These are phyloP conservation scores for Brassica juncea DNA, from an alignment of 345 rosid genomes.

Conservation along the genomic window DNA sequence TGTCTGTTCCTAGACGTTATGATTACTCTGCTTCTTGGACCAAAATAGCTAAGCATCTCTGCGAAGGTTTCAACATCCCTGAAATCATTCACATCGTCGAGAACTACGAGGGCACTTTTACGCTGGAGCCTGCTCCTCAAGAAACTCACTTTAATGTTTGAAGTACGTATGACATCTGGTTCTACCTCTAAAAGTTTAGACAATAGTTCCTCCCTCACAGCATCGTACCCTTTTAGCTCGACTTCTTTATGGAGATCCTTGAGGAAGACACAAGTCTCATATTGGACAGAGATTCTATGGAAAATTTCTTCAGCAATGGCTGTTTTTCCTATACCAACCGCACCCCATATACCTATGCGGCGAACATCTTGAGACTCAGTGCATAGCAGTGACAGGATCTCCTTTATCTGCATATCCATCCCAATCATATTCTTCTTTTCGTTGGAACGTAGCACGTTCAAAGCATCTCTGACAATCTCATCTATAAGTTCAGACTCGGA, in stretches of 20 bases:
- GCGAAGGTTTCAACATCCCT: slow-evolving; percentile 22
- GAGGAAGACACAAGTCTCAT: slow-evolving; percentile 46
- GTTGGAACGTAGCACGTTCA: background rate
- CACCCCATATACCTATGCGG: slow-evolving; percentile 49
- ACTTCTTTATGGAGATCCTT: slow-evolving; percentile 38
- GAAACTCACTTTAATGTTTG: slow-evolving; percentile 12
- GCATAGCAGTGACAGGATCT: slow-evolving; percentile 29
- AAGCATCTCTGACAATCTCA: slow-evolving; percentile 29
- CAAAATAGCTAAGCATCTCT: slow-evolving; percentile 23
- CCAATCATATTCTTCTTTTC: slow-evolving; percentile 22
- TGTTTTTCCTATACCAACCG: slow-evolving; percentile 57
- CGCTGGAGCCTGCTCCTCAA: slow-evolving; percentile 24
- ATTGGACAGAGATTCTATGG: slow-evolving; percentile 36
- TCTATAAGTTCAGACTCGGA: slow-evolving; percentile 36
- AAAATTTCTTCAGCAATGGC: slow-evolving; percentile 46
- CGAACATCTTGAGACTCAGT: slow-evolving; percentile 25
- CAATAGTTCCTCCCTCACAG: slow-evolving; percentile 17
- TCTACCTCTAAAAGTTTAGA: slow-evolving; percentile 11
- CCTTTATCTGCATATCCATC: slow-evolving; percentile 19
- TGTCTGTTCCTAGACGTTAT: slow-evolving; percentile 34
- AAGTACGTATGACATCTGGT: background rate
- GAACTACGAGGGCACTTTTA: slow-evolving; percentile 29
- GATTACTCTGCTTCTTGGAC: slow-evolving; percentile 39
- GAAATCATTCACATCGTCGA: slow-evolving; percentile 37
- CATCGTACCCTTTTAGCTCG: background rate